phyloP scores from a whole-genome alignment of 1,284 basidiomycete genomes.

The Apiotrichum gracile region DNA sequence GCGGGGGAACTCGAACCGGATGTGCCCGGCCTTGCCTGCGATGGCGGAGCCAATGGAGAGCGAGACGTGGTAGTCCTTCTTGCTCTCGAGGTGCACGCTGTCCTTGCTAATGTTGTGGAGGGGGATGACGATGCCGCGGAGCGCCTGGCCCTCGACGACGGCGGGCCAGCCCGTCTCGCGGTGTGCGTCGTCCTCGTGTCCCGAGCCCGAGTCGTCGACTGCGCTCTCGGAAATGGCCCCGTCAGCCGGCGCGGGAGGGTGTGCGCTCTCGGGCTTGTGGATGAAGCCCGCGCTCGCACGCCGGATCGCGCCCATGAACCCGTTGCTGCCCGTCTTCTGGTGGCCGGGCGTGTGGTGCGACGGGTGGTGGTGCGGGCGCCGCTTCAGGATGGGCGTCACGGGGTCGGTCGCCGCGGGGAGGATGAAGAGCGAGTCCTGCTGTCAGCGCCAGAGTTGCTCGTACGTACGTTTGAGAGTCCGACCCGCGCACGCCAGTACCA shows the following conservation, averaged over 20 bases:
- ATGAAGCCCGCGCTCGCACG: constrained; percentile 5
- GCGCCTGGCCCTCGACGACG: constrained; percentile 28
- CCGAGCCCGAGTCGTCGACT: constrained; percentile 1
- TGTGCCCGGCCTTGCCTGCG: constrained; percentile 25
- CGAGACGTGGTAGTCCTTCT: constrained; percentile 2
- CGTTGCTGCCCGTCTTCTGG: constrained; percentile 8
- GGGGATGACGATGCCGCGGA: constrained; percentile 27
- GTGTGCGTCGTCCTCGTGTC: constrained; percentile 22
- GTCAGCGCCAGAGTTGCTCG: neutral
- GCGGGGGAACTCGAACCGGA: constrained; percentile 43
- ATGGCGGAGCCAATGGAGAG: constrained; percentile 5
- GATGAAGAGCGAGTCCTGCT: constrained; percentile 35
- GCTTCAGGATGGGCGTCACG: constrained; percentile 32
- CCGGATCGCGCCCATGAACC: constrained; percentile 32
- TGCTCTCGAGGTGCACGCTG: constrained; percentile 1
- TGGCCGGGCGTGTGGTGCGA: constrained; percentile 20
- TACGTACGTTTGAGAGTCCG: constrained; percentile 36
- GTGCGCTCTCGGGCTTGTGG: neutral
- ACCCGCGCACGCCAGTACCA: constrained; percentile 44
- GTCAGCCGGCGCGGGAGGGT: neutral
- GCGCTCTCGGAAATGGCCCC: constrained; percentile 2
- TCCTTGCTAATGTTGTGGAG: constrained; percentile 27
- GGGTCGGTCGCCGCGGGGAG: constrained; percentile 30
- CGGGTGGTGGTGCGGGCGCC: constrained; percentile 22
- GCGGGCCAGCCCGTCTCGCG: constrained; percentile 40